These are phyloP conservation scores for Floccularia luteovirens DNA, from an alignment of 768 basidiomycete species.

Conservation along the genomic window DNA sequence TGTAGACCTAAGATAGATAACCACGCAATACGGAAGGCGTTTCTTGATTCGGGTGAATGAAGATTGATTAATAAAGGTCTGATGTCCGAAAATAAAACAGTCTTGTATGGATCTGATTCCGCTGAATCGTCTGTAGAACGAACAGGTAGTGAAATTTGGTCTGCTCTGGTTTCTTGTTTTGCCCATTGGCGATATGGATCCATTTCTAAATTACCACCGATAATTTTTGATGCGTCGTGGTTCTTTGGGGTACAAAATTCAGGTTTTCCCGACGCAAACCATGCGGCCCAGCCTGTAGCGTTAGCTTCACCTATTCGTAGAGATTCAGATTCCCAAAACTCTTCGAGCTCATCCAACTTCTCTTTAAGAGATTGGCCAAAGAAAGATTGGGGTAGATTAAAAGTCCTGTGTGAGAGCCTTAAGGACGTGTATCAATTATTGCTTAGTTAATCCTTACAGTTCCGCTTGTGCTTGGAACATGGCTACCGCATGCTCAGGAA, in stretches of 20 bases:
- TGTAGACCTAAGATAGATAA: slow-evolving; percentile 65
- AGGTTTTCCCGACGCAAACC: slow-evolving; percentile 40
- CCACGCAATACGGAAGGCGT: slow-evolving; percentile 61
- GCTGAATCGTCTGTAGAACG: slow-evolving; percentile 44
- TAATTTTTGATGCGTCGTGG: slow-evolving; percentile 3
- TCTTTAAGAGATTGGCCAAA: slow-evolving; percentile 31
- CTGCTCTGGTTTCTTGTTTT: slow-evolving; percentile 41
- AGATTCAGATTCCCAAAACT: slow-evolving; percentile 79
- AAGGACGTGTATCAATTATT: neutral
- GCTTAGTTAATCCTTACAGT: slow-evolving; percentile 40
- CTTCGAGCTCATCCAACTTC: slow-evolving; percentile 57
- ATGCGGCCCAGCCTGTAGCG: slow-evolving; percentile 63
- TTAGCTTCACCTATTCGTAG: slow-evolving; percentile 67
- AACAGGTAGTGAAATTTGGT: slow-evolving; percentile 39
- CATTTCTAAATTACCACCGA: slow-evolving; percentile 15
- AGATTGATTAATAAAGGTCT: slow-evolving; percentile 47
- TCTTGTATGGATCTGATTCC: slow-evolving; percentile 62
- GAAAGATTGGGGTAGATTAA: slow-evolving; percentile 44
- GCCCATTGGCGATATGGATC: slow-evolving; percentile 73
- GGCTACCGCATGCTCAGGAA: slow-evolving; percentile 63
- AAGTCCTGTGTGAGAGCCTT: slow-evolving; percentile 35
- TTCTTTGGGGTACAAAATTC: no score
- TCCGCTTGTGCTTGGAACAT: slow-evolving; percentile 83
- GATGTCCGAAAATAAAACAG: slow-evolving; percentile 69
- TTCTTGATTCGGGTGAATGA: slow-evolving; percentile 33